Percentiles rank a stretch among this genome's conserved stretches.
These are phyloP conservation scores for Ophiostoma australiae DNA, from an alignment of 2,329 filamentous ascomycete genomes.

Conservation along the genomic window DNA sequence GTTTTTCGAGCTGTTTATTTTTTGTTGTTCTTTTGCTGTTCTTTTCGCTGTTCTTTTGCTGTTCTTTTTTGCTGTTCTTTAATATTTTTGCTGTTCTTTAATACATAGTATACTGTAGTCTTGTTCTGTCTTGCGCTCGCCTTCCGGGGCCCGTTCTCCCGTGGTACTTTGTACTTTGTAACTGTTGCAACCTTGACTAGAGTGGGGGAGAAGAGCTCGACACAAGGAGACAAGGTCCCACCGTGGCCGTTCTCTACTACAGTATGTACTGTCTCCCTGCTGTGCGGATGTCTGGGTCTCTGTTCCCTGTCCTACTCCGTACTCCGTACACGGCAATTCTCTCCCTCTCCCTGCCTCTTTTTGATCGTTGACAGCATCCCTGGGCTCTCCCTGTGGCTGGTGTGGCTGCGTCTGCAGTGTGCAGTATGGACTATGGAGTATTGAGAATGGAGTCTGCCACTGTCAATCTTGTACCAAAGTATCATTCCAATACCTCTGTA, in stretches of 20 bases:
- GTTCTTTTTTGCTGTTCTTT: neutral
- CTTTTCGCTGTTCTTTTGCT: neutral
- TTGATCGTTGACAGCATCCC: neutral
- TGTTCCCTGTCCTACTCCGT: neutral
- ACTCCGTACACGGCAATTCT: neutral
- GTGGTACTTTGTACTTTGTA: neutral
- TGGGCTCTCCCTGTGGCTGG: slow-evolving; percentile 4
- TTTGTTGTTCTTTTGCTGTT: neutral
- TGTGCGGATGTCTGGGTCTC: neutral
- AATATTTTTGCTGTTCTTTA: neutral
- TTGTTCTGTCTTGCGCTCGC: neutral
- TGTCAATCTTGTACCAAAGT: neutral
- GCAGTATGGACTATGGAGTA: too few relatives aligned
- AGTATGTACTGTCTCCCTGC: neutral
- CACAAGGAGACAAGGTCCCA: neutral
- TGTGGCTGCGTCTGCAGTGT: neutral
- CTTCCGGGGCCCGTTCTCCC: neutral
- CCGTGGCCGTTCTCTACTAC: neutral
- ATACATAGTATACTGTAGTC: too few relatives aligned
- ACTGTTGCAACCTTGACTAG: neutral
- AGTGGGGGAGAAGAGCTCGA: neutral
- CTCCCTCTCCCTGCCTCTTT: slow-evolving; percentile 3
- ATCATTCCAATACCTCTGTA: neutral
- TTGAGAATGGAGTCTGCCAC: too few relatives aligned
- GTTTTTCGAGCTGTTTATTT: neutral